Evolutionary conservation across 2,329 filamentous ascomycete species (phyloP), one percentile per base, ranked within the genome.

Genomic region (Torrubiellomyces zombiae): DNA sequence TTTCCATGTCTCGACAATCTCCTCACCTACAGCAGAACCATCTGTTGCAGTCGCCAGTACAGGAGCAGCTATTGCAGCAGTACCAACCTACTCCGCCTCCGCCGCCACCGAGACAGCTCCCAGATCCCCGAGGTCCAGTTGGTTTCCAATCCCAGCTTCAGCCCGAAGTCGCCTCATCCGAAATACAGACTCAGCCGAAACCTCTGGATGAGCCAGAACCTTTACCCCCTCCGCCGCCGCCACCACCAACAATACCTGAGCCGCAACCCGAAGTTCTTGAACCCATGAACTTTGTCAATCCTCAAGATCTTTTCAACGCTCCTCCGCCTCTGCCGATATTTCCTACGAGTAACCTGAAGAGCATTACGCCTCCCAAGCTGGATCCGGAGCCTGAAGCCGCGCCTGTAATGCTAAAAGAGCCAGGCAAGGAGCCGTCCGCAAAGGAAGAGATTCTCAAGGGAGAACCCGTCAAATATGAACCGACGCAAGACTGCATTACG

Each of bases 271-370:
- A 28, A 7, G 17, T 26, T 14, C 28, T 25, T 11, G 29, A 38
- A 17, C 28, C 32, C 10, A 23, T 44, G 25, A 40, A 48, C 21
- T 53, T 47, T 34, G 51, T 54, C 18, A 55, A 51, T 20, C 34
- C 51, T 20, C 47, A 51, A 28, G 47, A 53, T 22, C 50, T 54
- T 11, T 47, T 53, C 22, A 42, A 42, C 20, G 33, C 43, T 8
- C 47, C 47, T 5, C 36, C 37, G 13, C 36, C 41, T 3, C 36
- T 38, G 12, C 39, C 38, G 7, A 37, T 42, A n/a, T 24, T 39
- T 6, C 25, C 34, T 7, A 39, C 40, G 33, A 34, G 38, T 2
- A 37, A 35, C 11, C 26, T 30, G 1, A 35, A 38, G 21, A 42
- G 38, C 30, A 33, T 21, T 10, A 30, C 17, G 3, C 21, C 19